Percentiles rank a stretch among this genome's conserved stretches.
Evolutionary conservation across 2,329 filamentous ascomycete genomes (phyloP).

Genomic region (Diaporthe ilicicola): DNA sequence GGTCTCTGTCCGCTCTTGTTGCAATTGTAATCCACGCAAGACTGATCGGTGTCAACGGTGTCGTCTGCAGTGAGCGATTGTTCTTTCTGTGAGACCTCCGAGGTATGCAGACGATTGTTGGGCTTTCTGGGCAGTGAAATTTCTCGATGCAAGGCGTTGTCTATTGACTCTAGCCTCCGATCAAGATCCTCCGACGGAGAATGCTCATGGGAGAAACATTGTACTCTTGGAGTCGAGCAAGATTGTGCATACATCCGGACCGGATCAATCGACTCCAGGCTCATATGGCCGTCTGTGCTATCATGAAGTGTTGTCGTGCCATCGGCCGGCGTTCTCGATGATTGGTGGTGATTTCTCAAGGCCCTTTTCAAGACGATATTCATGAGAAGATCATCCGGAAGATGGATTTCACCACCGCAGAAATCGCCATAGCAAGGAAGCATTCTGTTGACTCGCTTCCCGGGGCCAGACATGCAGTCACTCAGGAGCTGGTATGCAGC

Average conservation of each 20-base stretch:
- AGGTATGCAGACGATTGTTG: not conserved
- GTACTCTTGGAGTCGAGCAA: not conserved
- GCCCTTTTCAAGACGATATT: not conserved
- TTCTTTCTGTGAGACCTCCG: not conserved
- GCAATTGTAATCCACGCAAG: not conserved
- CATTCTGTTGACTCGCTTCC: not conserved
- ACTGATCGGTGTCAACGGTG: too few species aligned
- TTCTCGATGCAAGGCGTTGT: not conserved
- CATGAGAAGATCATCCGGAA: not conserved
- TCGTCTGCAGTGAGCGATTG: not conserved
- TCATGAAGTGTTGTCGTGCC: not conserved
- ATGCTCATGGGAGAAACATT: not conserved
- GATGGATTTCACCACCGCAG: not conserved
- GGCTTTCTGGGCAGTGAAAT: too few species aligned
- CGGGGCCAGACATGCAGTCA: slow-evolving; percentile 1
- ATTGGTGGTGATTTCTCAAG: not conserved
- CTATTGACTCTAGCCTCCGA: slow-evolving; percentile 6
- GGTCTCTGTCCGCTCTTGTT: too few species aligned
- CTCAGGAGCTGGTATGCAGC: slow-evolving; percentile 31
- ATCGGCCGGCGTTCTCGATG: too few species aligned
- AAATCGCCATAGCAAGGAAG: not conserved
- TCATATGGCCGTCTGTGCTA: not conserved
- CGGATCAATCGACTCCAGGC: not conserved
- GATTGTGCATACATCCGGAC: too few species aligned
- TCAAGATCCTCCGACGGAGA: not conserved